A percentile compares a stretch with the other conserved stretches of the same genome.
phyloP scores from a whole-genome alignment of 2,329 filamentous ascomycete species.

The Tolypocladium ophioglossoides region DNA sequence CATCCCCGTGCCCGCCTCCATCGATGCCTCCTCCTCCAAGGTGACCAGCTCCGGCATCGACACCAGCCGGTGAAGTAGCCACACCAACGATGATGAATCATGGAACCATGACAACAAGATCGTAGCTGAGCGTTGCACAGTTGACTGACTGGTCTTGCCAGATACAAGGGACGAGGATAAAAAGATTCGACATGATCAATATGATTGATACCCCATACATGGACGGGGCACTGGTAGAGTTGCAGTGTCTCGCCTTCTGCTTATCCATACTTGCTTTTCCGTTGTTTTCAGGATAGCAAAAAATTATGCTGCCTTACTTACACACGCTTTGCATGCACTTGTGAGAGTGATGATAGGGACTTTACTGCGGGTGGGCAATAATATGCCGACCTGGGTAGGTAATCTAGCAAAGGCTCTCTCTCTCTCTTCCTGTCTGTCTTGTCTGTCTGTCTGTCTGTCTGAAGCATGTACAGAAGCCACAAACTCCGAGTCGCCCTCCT shows the following conservation, averaged over 20 bases:
- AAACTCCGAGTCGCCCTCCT: neutral
- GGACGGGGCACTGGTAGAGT: neutral
- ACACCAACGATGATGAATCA: neutral
- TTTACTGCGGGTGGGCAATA: neutral
- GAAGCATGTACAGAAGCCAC: neutral
- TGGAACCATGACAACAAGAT: neutral
- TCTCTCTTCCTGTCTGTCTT: neutral
- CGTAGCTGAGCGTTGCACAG: neutral
- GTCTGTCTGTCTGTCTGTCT: neutral
- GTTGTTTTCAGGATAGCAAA: neutral
- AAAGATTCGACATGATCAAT: neutral
- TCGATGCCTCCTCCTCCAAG: constrained; percentile 7
- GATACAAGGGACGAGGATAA: neutral
- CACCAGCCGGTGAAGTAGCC: neutral
- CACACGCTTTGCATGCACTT: neutral
- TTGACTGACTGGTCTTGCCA: neutral
- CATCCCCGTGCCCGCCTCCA: constrained; percentile 18
- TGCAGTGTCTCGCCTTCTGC: neutral
- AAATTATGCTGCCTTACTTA: neutral
- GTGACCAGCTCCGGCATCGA: constrained; percentile 21
- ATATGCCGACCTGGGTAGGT: neutral
- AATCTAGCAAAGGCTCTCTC: neutral
- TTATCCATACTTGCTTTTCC: neutral
- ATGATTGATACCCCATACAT: constrained; percentile 6
- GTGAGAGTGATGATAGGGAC: neutral